These are phyloP conservation scores for Candolleomyces eurysporus DNA, from an alignment of 768 basidiomycete species.

Conservation along the genomic window DNA sequence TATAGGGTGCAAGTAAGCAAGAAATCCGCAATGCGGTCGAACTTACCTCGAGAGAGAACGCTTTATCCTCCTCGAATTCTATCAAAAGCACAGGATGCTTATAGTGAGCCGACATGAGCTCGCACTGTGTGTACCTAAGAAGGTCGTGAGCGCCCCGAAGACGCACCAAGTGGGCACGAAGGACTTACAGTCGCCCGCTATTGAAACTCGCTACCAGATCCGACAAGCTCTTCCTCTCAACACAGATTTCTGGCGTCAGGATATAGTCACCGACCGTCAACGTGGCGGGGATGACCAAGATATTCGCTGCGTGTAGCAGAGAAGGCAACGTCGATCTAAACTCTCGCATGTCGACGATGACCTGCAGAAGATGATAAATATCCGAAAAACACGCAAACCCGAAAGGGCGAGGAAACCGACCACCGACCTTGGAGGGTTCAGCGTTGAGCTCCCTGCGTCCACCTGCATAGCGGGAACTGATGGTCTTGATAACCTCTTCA, in stretches of 20 bases:
- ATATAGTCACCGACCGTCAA: slow-evolving; percentile 96
- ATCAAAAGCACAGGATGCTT: slow-evolving; percentile 91
- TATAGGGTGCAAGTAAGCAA: background rate
- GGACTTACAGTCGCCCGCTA: slow-evolving; percentile 84
- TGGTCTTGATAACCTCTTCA: slow-evolving; percentile 72
- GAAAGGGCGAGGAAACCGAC: background rate
- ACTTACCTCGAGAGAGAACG: slow-evolving; percentile 83
- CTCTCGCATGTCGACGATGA: slow-evolving; percentile 96
- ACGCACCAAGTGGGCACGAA: background rate
- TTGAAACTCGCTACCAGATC: slow-evolving; percentile 94
- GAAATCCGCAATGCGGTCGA: too few relatives aligned
- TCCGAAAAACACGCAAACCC: background rate
- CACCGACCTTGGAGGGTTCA: slow-evolving; percentile 61
- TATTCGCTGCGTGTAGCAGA: slow-evolving; percentile 75
- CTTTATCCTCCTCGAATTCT: slow-evolving; percentile 97
- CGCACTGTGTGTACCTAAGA: slow-evolving; percentile 91
- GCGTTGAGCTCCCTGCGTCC: slow-evolving; percentile 66
- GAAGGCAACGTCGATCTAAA: slow-evolving; percentile 92
- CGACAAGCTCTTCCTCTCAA: slow-evolving; percentile 92
- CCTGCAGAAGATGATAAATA: slow-evolving; percentile 40
- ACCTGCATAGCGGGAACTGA: slow-evolving; percentile 84
- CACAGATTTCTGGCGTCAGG: slow-evolving; percentile 90
- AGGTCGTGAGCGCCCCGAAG: background rate
- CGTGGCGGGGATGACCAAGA: slow-evolving; percentile 86
- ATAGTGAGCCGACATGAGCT: slow-evolving; percentile 95